phyloP scores from a whole-genome alignment of 2,329 filamentous ascomycete species.

The Alternaria atra region DNA sequence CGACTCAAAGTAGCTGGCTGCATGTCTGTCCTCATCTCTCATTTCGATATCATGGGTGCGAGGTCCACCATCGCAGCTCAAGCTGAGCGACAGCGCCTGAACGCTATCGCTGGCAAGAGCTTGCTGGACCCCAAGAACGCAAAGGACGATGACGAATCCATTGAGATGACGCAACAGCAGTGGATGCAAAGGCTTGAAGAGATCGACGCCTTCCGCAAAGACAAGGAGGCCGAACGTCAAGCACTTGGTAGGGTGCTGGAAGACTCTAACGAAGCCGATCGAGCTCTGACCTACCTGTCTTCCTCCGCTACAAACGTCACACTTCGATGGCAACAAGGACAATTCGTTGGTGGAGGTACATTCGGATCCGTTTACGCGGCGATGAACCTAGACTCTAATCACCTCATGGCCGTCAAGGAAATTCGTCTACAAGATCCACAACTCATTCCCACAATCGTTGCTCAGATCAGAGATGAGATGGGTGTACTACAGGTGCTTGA shows the following conservation, averaged over 20 bases:
- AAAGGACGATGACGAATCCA: conserved; percentile 85
- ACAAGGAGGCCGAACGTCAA: conserved; percentile 84
- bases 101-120: conserved; percentile 79
- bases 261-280: conserved; percentile 93
- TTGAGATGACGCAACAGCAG: conserved; percentile 75
- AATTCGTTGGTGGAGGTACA: conserved; percentile 94
- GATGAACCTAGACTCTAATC: conserved; percentile 95
- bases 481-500: conserved; percentile 93
- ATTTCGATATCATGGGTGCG: conserved; percentile 99
- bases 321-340: conserved; percentile 97
- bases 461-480: conserved; percentile 97
- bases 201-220: conserved; percentile 80
- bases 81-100: conserved; percentile 87
- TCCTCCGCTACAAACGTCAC: conserved; percentile 95
- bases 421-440: conserved; percentile 97
- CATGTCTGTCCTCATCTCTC: conserved; percentile 96
- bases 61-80: conserved; percentile 92
- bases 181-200: conserved; percentile 76
- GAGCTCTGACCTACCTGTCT: conserved; percentile 90
- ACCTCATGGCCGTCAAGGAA: conserved; percentile 98
- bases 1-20: conserved; percentile 92
- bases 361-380: conserved; percentile 98
- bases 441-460: conserved; percentile 90
- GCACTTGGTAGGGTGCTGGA: conserved; percentile 90
- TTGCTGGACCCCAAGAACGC: conserved; percentile 78